These are phyloP conservation scores for Fusarium euwallaceae DNA, from an alignment of 2,329 filamentous ascomycete genomes.

Conservation along the genomic window DNA sequence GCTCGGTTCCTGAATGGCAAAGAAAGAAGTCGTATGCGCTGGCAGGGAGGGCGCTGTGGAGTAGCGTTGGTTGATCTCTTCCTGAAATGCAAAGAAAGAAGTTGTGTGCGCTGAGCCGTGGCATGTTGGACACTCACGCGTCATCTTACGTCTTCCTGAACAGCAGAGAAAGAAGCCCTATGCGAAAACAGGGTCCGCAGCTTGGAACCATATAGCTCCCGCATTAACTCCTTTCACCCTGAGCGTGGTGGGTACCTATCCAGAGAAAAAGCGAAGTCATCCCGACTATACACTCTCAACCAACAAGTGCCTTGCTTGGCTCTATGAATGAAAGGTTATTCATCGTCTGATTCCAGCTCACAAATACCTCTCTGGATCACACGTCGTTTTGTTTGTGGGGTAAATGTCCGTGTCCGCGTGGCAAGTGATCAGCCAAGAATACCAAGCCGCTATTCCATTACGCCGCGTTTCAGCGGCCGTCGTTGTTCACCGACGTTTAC, in stretches of 20 bases:
- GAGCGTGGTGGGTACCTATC: neutral
- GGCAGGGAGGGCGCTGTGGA: neutral
- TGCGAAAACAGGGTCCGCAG: neutral
- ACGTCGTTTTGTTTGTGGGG: neutral
- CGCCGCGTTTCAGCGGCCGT: neutral
- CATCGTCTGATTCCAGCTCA: neutral
- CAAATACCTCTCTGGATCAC: neutral
- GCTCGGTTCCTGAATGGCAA: neutral
- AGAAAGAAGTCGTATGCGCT: neutral
- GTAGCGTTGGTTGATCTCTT: neutral
- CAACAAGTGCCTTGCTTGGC: neutral
- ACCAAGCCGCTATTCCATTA: neutral
- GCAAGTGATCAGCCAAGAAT: neutral
- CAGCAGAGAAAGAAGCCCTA: neutral
- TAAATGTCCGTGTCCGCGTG: neutral
- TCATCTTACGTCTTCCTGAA: neutral
- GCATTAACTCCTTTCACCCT: neutral
- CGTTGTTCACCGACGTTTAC: neutral
- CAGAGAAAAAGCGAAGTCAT: neutral
- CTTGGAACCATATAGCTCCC: neutral
- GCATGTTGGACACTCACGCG: neutral
- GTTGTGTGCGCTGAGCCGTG: neutral
- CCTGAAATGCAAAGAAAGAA: neutral
- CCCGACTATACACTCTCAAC: neutral
- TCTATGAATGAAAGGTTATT: neutral